Conservation (phyloP, 371 early-diverging fungal genomes). For the Mucor velutinosus region DNA sequence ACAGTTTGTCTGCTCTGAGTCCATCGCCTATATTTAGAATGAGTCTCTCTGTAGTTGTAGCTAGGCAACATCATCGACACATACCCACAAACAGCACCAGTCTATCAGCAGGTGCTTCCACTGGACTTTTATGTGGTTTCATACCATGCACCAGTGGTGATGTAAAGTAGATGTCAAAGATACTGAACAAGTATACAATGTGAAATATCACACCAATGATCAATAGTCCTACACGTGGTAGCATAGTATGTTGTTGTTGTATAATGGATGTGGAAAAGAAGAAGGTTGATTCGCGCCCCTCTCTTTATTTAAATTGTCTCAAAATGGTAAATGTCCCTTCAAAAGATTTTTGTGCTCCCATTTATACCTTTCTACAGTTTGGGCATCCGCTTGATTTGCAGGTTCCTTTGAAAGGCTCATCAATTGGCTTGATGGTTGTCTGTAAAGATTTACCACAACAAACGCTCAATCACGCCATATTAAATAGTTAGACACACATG, state of each 20-base stretch:
- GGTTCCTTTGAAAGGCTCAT: too few relatives aligned
- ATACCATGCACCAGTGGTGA: slow-evolving; percentile 97
- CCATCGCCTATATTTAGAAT: slow-evolving; percentile 75
- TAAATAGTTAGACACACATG: too few relatives aligned
- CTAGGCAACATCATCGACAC: neutral
- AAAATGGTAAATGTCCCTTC: too few relatives aligned
- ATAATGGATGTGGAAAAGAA: too few relatives aligned
- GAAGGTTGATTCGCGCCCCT: too few relatives aligned
- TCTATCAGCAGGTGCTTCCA: slow-evolving; percentile 84
- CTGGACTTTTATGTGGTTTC: slow-evolving; percentile 73
- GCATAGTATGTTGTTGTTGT: slow-evolving; percentile 17
- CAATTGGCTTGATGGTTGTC: too few relatives aligned
- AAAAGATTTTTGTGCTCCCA: too few relatives aligned
- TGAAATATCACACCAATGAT: slow-evolving; percentile 90
- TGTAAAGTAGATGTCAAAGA: slow-evolving; percentile 97
- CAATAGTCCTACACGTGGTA: slow-evolving; percentile 59
- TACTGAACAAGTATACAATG: slow-evolving; percentile 83
- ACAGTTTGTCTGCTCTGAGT: slow-evolving; percentile 90
- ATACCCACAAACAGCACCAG: slow-evolving; percentile 88
- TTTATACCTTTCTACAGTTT: too few relatives aligned
- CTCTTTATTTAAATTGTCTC: too few relatives aligned
- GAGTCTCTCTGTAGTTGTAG: neutral
- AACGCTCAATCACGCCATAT: too few relatives aligned
- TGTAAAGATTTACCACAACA: too few relatives aligned
- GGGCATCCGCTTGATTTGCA: too few relatives aligned